phyloP scores from a whole-genome alignment of 129 eudicot genomes.

The Flaveria linearis region DNA sequence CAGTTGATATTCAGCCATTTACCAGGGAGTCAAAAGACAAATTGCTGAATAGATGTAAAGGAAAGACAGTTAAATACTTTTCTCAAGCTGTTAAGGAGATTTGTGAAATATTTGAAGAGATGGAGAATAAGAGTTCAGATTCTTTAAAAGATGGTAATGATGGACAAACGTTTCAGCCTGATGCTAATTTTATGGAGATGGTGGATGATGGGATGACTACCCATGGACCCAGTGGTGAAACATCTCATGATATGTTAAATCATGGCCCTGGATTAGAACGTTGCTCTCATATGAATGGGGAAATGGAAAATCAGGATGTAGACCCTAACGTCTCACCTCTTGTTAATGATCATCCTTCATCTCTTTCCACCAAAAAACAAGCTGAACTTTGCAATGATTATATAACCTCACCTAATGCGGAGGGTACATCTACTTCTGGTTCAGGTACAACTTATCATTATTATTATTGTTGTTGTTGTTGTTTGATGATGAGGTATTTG shows the following conservation, averaged over 20 bases:
- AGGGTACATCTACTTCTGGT: slow-evolving; percentile 31
- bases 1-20: slow-evolving; percentile 72
- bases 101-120: slow-evolving; percentile 56
- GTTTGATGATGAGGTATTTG: background rate
- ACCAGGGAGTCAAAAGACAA: slow-evolving; percentile 60
- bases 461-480: background rate
- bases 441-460: slow-evolving; percentile 30
- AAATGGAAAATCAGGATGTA: slow-evolving; percentile 38
- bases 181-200: slow-evolving; percentile 44
- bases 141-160: slow-evolving; percentile 44
- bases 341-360: slow-evolving; percentile 31
- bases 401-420: slow-evolving; percentile 26
- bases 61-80: slow-evolving; percentile 63
- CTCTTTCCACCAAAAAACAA: slow-evolving; percentile 25
- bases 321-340: slow-evolving; percentile 35
- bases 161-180: slow-evolving; percentile 45
- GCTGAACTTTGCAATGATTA: slow-evolving; percentile 34
- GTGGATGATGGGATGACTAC: slow-evolving; percentile 41
- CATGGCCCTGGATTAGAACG: slow-evolving; percentile 50
- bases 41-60: slow-evolving; percentile 57
- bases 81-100: slow-evolving; percentile 81
- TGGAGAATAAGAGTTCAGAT: slow-evolving; percentile 46
- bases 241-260: slow-evolving; percentile 35
- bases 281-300: slow-evolving; percentile 47
- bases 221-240: slow-evolving; percentile 40